A percentile compares a stretch with the other conserved stretches of the same genome.
These are phyloP conservation scores for Globisporangium alternatum DNA, from an alignment of 352 stramenopile genomes.

Conservation along the genomic window DNA sequence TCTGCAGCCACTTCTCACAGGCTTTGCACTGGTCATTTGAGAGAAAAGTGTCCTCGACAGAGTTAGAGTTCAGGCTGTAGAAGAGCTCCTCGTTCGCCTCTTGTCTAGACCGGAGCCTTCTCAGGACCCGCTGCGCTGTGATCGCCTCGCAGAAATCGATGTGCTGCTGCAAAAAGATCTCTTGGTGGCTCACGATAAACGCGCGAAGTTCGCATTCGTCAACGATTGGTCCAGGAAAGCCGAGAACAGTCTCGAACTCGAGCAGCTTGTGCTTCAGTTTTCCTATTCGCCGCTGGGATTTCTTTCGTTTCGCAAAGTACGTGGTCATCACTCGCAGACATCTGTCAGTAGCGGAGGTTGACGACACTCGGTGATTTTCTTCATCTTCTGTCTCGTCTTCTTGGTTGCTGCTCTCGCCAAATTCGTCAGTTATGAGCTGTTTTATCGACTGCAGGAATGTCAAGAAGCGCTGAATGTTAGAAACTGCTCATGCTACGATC, in stretches of 20 bases:
- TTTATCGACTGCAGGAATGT: slow-evolving; percentile 8
- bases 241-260: slow-evolving; percentile 16
- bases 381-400: slow-evolving; percentile 6
- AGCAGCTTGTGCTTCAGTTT: slow-evolving; percentile 14
- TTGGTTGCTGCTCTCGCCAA: slow-evolving; percentile 10
- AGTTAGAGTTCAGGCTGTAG: neutral
- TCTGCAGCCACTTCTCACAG: slow-evolving; percentile 28
- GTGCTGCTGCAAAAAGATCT: slow-evolving; percentile 26
- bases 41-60: slow-evolving; percentile 25
- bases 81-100: slow-evolving; percentile 16
- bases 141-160: slow-evolving; percentile 32
- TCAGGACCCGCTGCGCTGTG: slow-evolving; percentile 31
- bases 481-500: neutral
- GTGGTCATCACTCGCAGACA: slow-evolving; percentile 6
- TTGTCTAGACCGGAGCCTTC: slow-evolving; percentile 32
- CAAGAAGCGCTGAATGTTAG: neutral
- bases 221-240: slow-evolving; percentile 1
- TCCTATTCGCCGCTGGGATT: neutral
- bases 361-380: neutral
- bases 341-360: neutral
- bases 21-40: slow-evolving; percentile 33
- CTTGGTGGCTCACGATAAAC: slow-evolving; percentile 29
- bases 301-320: slow-evolving; percentile 8
- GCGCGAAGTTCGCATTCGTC: slow-evolving; percentile 15
- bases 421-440: slow-evolving; percentile 11